These are phyloP conservation scores for Cercospora zeina DNA, from an alignment of 2,329 filamentous ascomycete genomes.

Conservation along the genomic window DNA sequence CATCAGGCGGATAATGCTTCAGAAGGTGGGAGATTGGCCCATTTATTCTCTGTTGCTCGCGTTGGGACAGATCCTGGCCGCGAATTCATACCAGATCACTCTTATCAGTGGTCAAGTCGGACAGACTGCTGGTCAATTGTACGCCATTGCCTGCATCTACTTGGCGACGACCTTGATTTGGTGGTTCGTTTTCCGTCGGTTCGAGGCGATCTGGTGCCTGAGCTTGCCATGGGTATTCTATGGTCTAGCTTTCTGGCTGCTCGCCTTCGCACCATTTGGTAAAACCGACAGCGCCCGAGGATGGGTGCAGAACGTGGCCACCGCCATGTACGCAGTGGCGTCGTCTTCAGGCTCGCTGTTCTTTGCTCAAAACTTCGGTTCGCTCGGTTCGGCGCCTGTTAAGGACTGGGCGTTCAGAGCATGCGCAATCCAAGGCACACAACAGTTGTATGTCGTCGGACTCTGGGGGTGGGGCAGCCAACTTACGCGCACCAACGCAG, in stretches of 20 bases:
- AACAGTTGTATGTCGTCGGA: slow-evolving; percentile 64
- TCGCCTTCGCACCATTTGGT: slow-evolving; percentile 63
- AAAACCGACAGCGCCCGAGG: slow-evolving; percentile 44
- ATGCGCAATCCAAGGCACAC: slow-evolving; percentile 65
- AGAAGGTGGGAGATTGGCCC: slow-evolving; percentile 64
- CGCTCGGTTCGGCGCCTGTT: slow-evolving; percentile 55
- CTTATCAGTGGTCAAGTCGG: slow-evolving; percentile 65
- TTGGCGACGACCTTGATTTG: slow-evolving; percentile 59
- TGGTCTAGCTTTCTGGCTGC: slow-evolving; percentile 61
- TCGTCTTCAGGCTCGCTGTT: slow-evolving; percentile 64
- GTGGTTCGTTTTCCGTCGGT: slow-evolving; percentile 63
- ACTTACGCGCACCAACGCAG: slow-evolving; percentile 50
- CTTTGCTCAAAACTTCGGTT: slow-evolving; percentile 65
- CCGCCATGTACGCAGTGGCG: slow-evolving; percentile 62
- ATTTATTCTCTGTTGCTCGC: slow-evolving; percentile 63
- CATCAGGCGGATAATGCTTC: slow-evolving; percentile 56
- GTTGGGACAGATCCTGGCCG: slow-evolving; percentile 63
- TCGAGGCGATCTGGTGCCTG: slow-evolving; percentile 60
- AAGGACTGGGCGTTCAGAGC: slow-evolving; percentile 68
- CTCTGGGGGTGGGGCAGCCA: slow-evolving; percentile 68
- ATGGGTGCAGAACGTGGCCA: slow-evolving; percentile 62
- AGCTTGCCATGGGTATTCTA: slow-evolving; percentile 64
- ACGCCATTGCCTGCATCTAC: slow-evolving; percentile 62
- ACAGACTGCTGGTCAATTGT: slow-evolving; percentile 60
- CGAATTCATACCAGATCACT: slow-evolving; percentile 68